A percentile compares a stretch with the other conserved stretches of the same genome.
These are phyloP conservation scores for Globisporangium lucens DNA, from an alignment of 352 stramenopile genomes.

Conservation along the genomic window DNA sequence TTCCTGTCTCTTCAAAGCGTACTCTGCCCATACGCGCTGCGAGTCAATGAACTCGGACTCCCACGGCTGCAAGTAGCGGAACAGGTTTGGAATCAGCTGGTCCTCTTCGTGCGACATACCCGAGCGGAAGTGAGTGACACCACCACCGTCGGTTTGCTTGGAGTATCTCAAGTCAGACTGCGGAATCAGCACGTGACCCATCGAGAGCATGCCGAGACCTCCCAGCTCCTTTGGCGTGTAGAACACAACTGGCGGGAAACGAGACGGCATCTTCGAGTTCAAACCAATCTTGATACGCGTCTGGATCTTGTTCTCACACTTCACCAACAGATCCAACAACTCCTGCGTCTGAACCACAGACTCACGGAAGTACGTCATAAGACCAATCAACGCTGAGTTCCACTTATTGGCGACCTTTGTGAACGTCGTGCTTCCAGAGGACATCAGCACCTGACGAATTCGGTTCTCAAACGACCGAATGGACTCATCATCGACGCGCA, in stretches of 20 bases:
- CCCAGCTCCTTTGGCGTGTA: conserved; percentile 99
- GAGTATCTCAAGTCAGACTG: conserved; percentile 99
- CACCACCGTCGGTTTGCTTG: conserved; percentile 97
- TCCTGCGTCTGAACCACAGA: conserved; percentile 99
- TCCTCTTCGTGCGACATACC: conserved; percentile 98
- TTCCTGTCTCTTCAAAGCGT: conserved; percentile 99
- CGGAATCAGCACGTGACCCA: conserved; percentile 99
- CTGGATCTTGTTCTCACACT: conserved; percentile 99
- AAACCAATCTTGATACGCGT: conserved; percentile 99
- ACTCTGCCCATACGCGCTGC: conserved; percentile 99
- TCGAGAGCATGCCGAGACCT: conserved; percentile 99
- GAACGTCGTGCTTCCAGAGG: conserved; percentile 98
- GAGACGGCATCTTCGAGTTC: conserved; percentile 99
- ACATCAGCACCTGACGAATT: conserved; percentile 99
- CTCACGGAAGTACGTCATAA: conserved; percentile 99
- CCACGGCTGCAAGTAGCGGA: conserved; percentile 98
- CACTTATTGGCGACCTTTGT: conserved; percentile 99
- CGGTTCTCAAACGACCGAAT: conserved; percentile 98
- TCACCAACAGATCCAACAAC: conserved; percentile 99
- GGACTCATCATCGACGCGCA: conserved; percentile 95
- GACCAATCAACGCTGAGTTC: conserved; percentile 91
- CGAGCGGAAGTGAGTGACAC: conserved; percentile 99
- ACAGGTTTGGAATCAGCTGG: conserved; percentile 99
- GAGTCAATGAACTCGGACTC: conserved; percentile 99
- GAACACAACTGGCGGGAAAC: conserved; percentile 99